These are phyloP conservation scores for Talinum fruticosum DNA, from an alignment of 148 eudicot genomes.

Conservation along the genomic window DNA sequence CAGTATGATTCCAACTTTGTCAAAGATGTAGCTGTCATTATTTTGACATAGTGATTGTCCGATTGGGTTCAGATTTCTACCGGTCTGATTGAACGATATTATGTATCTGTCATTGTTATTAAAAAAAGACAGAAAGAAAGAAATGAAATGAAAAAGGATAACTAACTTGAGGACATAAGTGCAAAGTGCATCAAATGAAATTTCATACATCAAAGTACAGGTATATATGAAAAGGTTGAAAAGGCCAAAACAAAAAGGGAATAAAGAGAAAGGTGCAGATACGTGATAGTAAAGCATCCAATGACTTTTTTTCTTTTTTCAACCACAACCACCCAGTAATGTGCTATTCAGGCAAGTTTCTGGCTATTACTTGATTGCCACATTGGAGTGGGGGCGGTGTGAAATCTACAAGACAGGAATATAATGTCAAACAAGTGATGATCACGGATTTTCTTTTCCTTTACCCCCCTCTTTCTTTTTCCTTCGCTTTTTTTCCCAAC, in stretches of 20 bases:
- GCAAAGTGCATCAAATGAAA: not conserved
- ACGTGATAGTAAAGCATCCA: not conserved
- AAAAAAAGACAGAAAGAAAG: not conserved
- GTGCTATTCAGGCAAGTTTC: no score
- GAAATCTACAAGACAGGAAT: no score
- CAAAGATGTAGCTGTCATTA: conserved; percentile 43
- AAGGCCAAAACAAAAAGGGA: not conserved
- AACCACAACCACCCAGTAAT: not conserved
- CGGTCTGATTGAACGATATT: conserved; percentile 44
- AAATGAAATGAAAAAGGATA: not conserved
- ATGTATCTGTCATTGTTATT: conserved; percentile 37
- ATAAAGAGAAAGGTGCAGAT: not conserved
- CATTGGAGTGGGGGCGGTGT: no score
- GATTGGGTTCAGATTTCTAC: conserved; percentile 31
- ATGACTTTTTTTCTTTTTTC: no score
- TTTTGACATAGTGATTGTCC: conserved; percentile 32
- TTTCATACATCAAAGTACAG: not conserved
- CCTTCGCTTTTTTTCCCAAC: no score
- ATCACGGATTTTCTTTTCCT: not conserved
- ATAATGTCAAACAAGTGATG: not conserved
- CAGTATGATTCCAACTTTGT: conserved; percentile 69
- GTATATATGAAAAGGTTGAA: not conserved
- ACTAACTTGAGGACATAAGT: conserved; percentile 9
- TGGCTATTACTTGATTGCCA: no score
- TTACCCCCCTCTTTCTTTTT: no score